Evolutionary conservation across 805 yeast species (phyloP).

Genomic region (Phaffomyces opuntiae): DNA sequence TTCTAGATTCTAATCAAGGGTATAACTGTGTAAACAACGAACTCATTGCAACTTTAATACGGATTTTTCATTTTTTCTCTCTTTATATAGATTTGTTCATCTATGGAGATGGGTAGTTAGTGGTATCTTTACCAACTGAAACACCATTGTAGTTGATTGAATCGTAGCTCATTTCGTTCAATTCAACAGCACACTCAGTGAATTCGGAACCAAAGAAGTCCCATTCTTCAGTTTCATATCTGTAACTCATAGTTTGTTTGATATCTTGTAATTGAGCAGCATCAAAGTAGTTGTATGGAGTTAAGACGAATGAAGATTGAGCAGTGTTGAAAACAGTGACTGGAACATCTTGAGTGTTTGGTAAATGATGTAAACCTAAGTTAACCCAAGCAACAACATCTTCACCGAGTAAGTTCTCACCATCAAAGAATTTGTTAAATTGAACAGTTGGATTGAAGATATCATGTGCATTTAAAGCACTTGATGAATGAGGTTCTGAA

Average conservation of each 20-base stretch:
- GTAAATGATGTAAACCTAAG: constrained; percentile 24
- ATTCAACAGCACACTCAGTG: constrained; percentile 12
- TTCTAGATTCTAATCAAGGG: too few relatives aligned
- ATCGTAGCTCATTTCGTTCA: constrained; percentile 11
- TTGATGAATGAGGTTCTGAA: constrained; percentile 20
- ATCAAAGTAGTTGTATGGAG: constrained; percentile 25
- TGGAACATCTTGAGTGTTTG: constrained; percentile 26
- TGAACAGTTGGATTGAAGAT: constrained; percentile 19
- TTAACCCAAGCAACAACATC: constrained; percentile 25
- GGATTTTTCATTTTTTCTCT: too few relatives aligned
- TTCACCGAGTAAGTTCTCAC: constrained; percentile 21
- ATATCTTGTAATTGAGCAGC: constrained; percentile 19
- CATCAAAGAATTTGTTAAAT: constrained; percentile 20
- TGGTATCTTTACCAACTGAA: constrained; percentile 17
- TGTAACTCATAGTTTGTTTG: constrained; percentile 19
- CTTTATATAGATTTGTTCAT: background rate
- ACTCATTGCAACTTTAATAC: too few relatives aligned
- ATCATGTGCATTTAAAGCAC: constrained; percentile 19
- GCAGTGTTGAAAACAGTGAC: constrained; percentile 24
- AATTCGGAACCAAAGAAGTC: constrained; percentile 19
- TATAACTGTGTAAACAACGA: too few relatives aligned
- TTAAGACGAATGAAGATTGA: constrained; percentile 17
- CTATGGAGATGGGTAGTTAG: constrained; percentile 20
- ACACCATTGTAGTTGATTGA: constrained; percentile 20
- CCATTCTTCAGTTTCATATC: constrained; percentile 17